Percentiles rank a stretch among this genome's conserved stretches.
Evolutionary conservation across 2,329 filamentous ascomycete genomes (phyloP).

Genomic region (Trichoderma pleuroti): DNA sequence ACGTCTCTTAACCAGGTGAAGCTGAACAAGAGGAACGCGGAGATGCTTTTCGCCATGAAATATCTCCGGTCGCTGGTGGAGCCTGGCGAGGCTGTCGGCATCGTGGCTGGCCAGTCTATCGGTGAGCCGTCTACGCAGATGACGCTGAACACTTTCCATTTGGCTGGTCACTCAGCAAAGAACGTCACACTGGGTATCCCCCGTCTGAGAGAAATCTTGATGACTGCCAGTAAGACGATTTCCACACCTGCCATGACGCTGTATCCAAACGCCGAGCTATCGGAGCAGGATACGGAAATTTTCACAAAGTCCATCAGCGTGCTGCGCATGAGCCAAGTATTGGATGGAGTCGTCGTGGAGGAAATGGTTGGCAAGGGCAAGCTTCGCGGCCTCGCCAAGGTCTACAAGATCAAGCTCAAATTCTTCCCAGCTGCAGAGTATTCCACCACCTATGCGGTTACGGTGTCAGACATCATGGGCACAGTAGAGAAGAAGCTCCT

Average conservation of each 20-base stretch:
- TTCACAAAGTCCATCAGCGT: conserved; percentile 93
- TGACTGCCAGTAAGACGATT: conserved; percentile 89
- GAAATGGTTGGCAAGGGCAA: conserved; percentile 74
- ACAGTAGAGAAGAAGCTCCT: conserved; percentile 81
- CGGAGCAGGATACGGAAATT: conserved; percentile 63
- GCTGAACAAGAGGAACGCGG: conserved; percentile 68
- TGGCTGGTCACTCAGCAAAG: conserved; percentile 96
- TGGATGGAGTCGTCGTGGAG: conserved; percentile 75
- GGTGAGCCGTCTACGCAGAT: conserved; percentile 98
- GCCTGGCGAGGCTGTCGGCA: conserved; percentile 92
- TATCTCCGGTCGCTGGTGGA: conserved; percentile 91
- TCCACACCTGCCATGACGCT: conserved; percentile 90
- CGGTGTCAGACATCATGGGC: conserved; percentile 68
- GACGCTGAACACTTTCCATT: conserved; percentile 99
- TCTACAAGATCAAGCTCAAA: conserved; percentile 75
- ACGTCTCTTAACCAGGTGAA: conserved; percentile 34
- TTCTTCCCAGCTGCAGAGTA: conserved; percentile 88
- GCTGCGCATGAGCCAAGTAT: conserved; percentile 75
- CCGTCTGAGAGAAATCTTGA: conserved; percentile 92
- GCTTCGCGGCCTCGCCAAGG: conserved; percentile 69
- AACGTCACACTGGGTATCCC: conserved; percentile 99
- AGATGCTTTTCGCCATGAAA: conserved; percentile 83
- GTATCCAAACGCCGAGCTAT: conserved; percentile 68
- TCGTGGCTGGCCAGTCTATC: conserved; percentile 93
- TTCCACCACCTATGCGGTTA: conserved; percentile 78